Conservation (phyloP, 2,329 filamentous ascomycete genomes). For the Falciphora oryzae region DNA sequence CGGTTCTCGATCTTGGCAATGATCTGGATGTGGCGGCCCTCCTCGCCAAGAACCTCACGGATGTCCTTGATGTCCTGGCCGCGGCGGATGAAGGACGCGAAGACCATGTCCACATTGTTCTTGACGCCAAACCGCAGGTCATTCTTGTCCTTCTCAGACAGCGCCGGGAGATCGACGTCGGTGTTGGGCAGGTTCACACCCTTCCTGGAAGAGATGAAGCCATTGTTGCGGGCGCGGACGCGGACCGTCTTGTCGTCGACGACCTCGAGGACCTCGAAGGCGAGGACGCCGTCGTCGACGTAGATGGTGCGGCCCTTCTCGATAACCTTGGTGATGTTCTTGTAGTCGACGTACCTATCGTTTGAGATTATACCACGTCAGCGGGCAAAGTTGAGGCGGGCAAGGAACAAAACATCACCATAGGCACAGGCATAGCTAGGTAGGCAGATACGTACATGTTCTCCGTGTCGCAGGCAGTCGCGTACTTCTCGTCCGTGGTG, state of each 20-base stretch:
- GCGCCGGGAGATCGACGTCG: conserved; percentile 92
- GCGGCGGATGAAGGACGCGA: conserved; percentile 95
- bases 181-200: conserved; percentile 99
- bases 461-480: conserved; percentile 73
- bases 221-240: conserved; percentile 89
- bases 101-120: conserved; percentile 99
- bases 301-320: conserved; percentile 85
- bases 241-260: conserved; percentile 84
- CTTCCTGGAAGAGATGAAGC: conserved; percentile 98
- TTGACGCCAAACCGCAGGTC: conserved; percentile 95
- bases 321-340: conserved; percentile 99
- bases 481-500: conserved; percentile 93
- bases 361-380: not conserved
- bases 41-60: conserved; percentile 81
- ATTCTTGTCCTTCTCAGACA: conserved; percentile 96
- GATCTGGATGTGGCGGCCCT: conserved; percentile 96
- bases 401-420: not conserved
- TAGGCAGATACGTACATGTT: conserved; percentile 68
- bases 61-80: conserved; percentile 91
- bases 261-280: conserved; percentile 87
- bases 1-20: conserved; percentile 99
- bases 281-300: conserved; percentile 96
- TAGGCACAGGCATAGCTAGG: not conserved
- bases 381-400: not conserved
- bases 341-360: conserved; percentile 90